A percentile compares a stretch with the other conserved stretches of the same genome.
phyloP scores from a whole-genome alignment of 352 stramenopile species.

The Pseudoperonospora humuli region DNA sequence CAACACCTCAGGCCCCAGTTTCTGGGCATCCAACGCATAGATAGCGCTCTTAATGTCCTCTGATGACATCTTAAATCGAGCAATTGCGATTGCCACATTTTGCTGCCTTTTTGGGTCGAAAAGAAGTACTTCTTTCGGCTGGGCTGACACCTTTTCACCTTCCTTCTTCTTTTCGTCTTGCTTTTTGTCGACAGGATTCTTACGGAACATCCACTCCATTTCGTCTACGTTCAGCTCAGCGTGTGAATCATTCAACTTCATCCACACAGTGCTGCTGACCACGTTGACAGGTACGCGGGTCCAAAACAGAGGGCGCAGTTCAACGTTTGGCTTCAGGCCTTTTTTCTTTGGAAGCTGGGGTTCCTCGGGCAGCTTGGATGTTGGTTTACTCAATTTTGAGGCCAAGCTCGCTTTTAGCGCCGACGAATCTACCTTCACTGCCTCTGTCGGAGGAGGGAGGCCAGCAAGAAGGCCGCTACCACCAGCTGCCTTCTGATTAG shows the following conservation, averaged over 20 bases:
- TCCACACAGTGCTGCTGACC: constrained; percentile 81
- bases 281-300: constrained; percentile 81
- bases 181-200: constrained; percentile 72
- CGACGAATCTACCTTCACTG: constrained; percentile 58
- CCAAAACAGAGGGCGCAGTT: constrained; percentile 86
- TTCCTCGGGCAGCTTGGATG: constrained; percentile 52
- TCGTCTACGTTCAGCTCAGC: constrained; percentile 64
- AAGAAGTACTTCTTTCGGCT: constrained; percentile 72
- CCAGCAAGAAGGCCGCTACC: constrained; percentile 35
- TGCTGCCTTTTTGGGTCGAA: constrained; percentile 96
- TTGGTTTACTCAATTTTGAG: constrained; percentile 35
- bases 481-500: constrained; percentile 40
- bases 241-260: constrained; percentile 70
- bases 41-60: constrained; percentile 83
- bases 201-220: constrained; percentile 88
- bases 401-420: constrained; percentile 56
- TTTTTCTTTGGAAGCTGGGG: constrained; percentile 81
- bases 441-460: constrained; percentile 52
- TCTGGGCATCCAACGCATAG: constrained; percentile 64
- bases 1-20: constrained; percentile 74
- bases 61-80: constrained; percentile 90
- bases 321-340: constrained; percentile 78
- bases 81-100: constrained; percentile 97
- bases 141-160: constrained; percentile 21
- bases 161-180: constrained; percentile 80